These are phyloP conservation scores for Trypanosoma theileri DNA, from an alignment of 208 protist species.

Conservation along the genomic window DNA sequence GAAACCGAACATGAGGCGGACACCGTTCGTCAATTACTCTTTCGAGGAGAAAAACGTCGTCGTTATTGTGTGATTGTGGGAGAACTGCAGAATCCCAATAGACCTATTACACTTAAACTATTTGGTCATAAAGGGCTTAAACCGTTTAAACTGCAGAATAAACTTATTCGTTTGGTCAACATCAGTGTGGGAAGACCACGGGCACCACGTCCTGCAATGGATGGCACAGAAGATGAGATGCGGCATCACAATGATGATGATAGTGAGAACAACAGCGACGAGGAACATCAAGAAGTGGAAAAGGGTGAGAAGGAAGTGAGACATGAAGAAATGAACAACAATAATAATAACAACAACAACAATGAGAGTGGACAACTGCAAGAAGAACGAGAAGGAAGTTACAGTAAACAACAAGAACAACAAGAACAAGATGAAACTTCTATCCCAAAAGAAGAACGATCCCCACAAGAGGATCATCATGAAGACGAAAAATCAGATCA, in stretches of 20 bases:
- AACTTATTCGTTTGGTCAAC: slow-evolving; percentile 81
- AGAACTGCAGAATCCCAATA: slow-evolving; percentile 56
- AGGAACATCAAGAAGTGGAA: neutral
- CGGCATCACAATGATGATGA: slow-evolving; percentile 8
- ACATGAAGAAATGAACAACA: neutral
- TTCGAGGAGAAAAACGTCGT: slow-evolving; percentile 78
- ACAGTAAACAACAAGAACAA: neutral
- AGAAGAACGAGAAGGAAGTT: slow-evolving; percentile 7
- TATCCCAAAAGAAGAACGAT: neutral
- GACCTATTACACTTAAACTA: slow-evolving; percentile 69
- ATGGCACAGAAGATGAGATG: slow-evolving; percentile 20
- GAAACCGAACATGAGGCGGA: slow-evolving; percentile 48
- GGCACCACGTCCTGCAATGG: slow-evolving; percentile 29
- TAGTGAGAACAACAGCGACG: slow-evolving; percentile 1
- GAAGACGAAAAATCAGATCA: neutral
- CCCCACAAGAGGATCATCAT: neutral
- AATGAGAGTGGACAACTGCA: neutral
- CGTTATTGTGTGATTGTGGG: slow-evolving; percentile 86
- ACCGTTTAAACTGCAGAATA: slow-evolving; percentile 84
- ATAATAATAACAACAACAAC: too few relatives aligned
- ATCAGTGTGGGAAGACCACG: slow-evolving; percentile 75
- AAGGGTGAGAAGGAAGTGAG: neutral
- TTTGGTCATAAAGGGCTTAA: slow-evolving; percentile 82
- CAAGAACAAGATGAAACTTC: neutral
- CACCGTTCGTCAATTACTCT: slow-evolving; percentile 77